Conservation (phyloP, 306 rosid species). For the Quillaja saponaria region DNA sequence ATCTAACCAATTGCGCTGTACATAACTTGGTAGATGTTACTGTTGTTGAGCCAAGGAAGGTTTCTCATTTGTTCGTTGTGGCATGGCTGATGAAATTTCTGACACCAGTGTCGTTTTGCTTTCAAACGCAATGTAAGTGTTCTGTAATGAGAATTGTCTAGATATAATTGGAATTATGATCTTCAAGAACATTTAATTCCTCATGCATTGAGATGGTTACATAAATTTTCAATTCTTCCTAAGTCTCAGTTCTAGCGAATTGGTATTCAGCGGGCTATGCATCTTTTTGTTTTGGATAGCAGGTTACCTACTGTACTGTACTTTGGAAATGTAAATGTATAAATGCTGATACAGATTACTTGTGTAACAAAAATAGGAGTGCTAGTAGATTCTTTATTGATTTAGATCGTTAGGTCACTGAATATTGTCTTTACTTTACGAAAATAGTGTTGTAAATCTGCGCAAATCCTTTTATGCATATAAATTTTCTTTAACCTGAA, state of each 20-base stretch:
- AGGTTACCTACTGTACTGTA: conserved; percentile 25
- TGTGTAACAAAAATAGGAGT: conserved; percentile 14
- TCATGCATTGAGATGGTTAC: conserved; percentile 46
- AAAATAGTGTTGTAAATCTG: conserved; percentile 24
- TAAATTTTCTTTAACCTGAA: no score
- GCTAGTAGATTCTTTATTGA: conserved; percentile 17
- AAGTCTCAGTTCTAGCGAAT: conserved; percentile 16
- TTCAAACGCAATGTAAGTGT: conserved; percentile 33
- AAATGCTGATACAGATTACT: conserved; percentile 23
- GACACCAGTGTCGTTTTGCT: conserved; percentile 37
- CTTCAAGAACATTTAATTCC: conserved; percentile 36
- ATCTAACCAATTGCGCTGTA: conserved; percentile 75
- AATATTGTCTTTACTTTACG: conserved; percentile 7
- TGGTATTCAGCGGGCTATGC: conserved; percentile 27
- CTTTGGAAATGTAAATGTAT: conserved; percentile 25
- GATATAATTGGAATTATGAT: conserved; percentile 40
- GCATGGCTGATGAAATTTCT: conserved; percentile 37
- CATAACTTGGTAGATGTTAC: conserved; percentile 62
- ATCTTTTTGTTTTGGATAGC: conserved; percentile 27
- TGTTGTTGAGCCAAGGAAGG: conserved; percentile 42
- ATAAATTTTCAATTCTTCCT: conserved; percentile 22
- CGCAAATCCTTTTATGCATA: no score
- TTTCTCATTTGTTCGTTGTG: conserved; percentile 45
- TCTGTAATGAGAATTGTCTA: conserved; percentile 37
- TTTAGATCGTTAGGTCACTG: not conserved